Conservation (phyloP, 305 asterid species). For the Fraxinus platypoda region DNA sequence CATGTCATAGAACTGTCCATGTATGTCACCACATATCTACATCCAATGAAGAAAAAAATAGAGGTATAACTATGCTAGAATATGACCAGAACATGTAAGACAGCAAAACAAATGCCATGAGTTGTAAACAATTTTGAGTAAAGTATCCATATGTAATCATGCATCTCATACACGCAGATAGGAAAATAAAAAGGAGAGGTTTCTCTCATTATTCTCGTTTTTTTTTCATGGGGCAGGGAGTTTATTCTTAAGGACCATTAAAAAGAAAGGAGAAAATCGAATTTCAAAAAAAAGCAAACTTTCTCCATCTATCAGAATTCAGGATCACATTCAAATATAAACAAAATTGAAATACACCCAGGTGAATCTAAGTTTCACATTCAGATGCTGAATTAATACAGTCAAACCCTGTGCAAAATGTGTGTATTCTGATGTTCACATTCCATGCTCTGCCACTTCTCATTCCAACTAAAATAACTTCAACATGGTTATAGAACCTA, state of each 20-base stretch:
- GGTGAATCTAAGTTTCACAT: neutral
- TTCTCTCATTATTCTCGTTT: neutral
- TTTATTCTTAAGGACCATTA: neutral
- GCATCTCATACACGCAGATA: neutral
- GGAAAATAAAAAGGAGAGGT: neutral
- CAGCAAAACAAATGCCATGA: neutral
- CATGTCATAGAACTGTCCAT: conserved; percentile 98
- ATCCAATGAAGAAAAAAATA: conserved; percentile 24
- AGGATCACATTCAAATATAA: neutral
- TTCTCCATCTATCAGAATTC: neutral
- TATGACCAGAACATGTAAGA: conserved; percentile 12
- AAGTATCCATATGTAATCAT: neutral
- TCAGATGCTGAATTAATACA: neutral
- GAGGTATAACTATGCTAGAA: conserved; percentile 1
- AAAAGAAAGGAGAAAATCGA: neutral
- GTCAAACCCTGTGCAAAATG: neutral
- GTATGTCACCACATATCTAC: conserved; percentile 98
- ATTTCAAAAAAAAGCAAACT: neutral
- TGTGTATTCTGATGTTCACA: neutral
- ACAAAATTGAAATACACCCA: neutral
- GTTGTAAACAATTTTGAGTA: neutral
- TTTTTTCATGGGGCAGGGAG: neutral
- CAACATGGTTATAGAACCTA: neutral
- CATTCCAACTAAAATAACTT: neutral
- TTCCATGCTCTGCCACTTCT: conserved; percentile 3